Conservation (phyloP, 2,329 filamentous ascomycete genomes). For the Verticillium isaacii region DNA sequence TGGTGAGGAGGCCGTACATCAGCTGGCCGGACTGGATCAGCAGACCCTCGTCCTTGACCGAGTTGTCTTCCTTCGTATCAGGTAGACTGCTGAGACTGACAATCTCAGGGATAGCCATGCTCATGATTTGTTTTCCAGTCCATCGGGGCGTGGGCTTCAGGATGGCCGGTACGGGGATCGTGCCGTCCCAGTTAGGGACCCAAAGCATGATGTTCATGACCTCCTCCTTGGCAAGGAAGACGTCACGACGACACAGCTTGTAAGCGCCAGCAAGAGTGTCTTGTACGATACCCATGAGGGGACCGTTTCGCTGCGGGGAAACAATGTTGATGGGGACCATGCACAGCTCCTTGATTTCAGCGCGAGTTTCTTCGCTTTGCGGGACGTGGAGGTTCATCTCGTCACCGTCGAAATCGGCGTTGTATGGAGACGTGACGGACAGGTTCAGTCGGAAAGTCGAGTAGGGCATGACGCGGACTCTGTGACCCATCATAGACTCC, state of each 20-base stretch:
- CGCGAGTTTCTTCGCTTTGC: constrained; percentile 92
- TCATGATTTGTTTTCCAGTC: constrained; percentile 98
- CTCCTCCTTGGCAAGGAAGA: constrained; percentile 82
- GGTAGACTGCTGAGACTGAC: constrained; percentile 74
- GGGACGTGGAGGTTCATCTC: constrained; percentile 99
- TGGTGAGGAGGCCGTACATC: constrained; percentile 84
- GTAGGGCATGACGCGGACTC: constrained; percentile 96
- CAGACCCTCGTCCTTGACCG: constrained; percentile 71
- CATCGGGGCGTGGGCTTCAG: constrained; percentile 87
- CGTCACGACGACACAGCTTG: constrained; percentile 91
- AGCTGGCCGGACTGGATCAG: constrained; percentile 83
- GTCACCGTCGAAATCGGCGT: constrained; percentile 99
- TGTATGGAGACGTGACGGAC: constrained; percentile 97
- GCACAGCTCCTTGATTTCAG: constrained; percentile 89
- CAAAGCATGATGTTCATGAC: constrained; percentile 97
- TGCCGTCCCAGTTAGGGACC: constrained; percentile 96
- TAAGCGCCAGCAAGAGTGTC: constrained; percentile 95
- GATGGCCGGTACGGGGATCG: constrained; percentile 91
- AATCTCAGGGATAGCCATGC: constrained; percentile 82
- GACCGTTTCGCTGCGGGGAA: constrained; percentile 92
- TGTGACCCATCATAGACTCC: constrained; percentile 99
- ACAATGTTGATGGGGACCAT: constrained; percentile 99
- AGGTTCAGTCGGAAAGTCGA: constrained; percentile 97
- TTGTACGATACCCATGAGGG: constrained; percentile 99
- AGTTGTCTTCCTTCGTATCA: constrained; percentile 51